Conservation (phyloP, 2,329 filamentous ascomycete genomes). For the Ascocoryne sarcoides region DNA sequence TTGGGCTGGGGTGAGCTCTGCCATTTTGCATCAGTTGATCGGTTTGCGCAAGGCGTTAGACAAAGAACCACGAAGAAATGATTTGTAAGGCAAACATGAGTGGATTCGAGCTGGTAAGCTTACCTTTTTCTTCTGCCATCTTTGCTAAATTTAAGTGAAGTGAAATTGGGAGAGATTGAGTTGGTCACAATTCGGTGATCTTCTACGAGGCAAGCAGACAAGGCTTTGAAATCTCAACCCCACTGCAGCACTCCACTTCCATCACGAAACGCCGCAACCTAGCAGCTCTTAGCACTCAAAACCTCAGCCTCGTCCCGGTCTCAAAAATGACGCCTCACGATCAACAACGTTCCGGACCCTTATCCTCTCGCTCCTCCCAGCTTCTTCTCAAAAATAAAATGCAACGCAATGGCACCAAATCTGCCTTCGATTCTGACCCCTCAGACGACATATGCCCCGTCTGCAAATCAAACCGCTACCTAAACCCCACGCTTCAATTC, state of each 20-base stretch:
- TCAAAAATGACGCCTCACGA: not conserved
- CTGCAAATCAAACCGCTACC: constrained; percentile 93
- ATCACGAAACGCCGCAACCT: too few relatives aligned
- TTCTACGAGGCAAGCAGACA: too few relatives aligned
- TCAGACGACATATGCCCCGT: constrained; percentile 76
- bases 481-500: constrained; percentile 89
- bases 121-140: constrained; percentile 22
- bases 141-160: constrained; percentile 5
- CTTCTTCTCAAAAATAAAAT: constrained; percentile 11
- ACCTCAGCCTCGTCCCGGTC: constrained; percentile 10
- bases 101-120: not conserved
- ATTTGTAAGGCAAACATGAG: not conserved
- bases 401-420: constrained; percentile 13
- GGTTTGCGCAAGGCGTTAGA: not conserved
- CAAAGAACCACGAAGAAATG: too few relatives aligned
- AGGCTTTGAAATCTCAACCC: constrained; percentile 20
- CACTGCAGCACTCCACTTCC: not conserved
- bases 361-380: not conserved
- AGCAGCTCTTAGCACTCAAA: too few relatives aligned
- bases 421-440: constrained; percentile 15
- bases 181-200: too few relatives aligned
- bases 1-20: constrained; percentile 35
- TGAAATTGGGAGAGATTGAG: too few relatives aligned
- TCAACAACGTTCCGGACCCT: not conserved
- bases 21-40: not conserved